These are phyloP conservation scores for Sphaerulina populicola DNA, from an alignment of 2,329 filamentous ascomycete genomes.

Conservation along the genomic window DNA sequence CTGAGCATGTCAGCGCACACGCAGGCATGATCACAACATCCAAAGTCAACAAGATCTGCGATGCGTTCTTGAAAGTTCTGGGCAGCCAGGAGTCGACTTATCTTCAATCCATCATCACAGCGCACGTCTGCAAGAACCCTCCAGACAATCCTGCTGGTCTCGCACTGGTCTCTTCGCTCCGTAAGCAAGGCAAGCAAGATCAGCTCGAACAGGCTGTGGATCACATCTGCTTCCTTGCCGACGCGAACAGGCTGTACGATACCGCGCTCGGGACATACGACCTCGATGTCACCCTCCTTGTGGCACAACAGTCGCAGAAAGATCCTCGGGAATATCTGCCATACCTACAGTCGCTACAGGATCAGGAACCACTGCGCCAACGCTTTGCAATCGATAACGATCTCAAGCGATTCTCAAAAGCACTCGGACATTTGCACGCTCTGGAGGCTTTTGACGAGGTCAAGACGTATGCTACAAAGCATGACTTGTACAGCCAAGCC, in stretches of 20 bases:
- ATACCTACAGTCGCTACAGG: conserved; percentile 80
- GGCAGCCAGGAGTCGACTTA: conserved; percentile 53
- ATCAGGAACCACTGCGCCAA: conserved; percentile 60
- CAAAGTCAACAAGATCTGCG: conserved; percentile 84
- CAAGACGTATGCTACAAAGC: conserved; percentile 66
- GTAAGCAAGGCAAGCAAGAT: conserved; percentile 53
- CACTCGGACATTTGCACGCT: conserved; percentile 65
- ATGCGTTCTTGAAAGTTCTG: conserved; percentile 67
- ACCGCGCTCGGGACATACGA: conserved; percentile 85
- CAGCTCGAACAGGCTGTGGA: conserved; percentile 83
- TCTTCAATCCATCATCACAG: conserved; percentile 87
- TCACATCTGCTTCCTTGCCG: conserved; percentile 94
- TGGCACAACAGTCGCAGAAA: conserved; percentile 92
- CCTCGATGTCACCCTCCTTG: conserved; percentile 76
- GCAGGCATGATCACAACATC: conserved; percentile 21
- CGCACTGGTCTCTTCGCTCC: conserved; percentile 64
- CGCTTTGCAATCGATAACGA: conserved; percentile 84
- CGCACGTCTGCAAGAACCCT: conserved; percentile 86
- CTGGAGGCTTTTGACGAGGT: conserved; percentile 70
- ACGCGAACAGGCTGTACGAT: conserved; percentile 86
- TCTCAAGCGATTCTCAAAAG: conserved; percentile 66
- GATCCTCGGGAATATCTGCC: conserved; percentile 93
- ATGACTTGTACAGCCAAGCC: conserved; percentile 68
- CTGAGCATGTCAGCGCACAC: conserved; percentile 8
- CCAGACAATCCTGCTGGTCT: conserved; percentile 84